phyloP scores from a whole-genome alignment of 306 rosid species.

The Canavalia ensiformis region DNA sequence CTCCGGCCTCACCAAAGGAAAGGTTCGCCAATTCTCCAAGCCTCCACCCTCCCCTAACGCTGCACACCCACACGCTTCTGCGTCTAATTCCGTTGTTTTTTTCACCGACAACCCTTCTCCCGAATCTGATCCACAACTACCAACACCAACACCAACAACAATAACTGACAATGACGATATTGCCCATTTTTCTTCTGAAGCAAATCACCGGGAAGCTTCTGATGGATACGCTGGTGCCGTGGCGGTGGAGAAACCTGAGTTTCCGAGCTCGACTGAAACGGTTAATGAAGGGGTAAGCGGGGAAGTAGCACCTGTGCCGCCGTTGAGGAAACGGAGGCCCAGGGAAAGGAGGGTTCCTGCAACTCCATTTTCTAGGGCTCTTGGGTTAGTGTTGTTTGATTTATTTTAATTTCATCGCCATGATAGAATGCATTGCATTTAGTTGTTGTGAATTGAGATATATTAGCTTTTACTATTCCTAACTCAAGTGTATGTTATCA shows the following conservation, averaged over 20 bases:
- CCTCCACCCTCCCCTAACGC: conserved; percentile 43
- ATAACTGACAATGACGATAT: conserved; percentile 3
- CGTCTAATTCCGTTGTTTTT: conserved; percentile 61
- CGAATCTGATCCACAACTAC: neutral
- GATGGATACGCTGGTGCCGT: conserved; percentile 19
- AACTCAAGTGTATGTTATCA: neutral
- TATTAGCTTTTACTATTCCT: neutral
- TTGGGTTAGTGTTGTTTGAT: conserved; percentile 50
- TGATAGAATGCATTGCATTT: conserved; percentile 5
- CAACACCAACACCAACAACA: neutral
- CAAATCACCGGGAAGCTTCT: conserved; percentile 29
- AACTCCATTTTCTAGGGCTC: conserved; percentile 59
- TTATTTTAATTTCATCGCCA: neutral
- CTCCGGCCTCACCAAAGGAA: conserved; percentile 83
- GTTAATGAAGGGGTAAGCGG: conserved; percentile 27
- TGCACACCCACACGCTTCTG: neutral
- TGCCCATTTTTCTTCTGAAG: conserved; percentile 42
- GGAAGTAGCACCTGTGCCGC: conserved; percentile 38
- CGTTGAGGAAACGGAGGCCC: conserved; percentile 53
- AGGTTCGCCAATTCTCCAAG: conserved; percentile 53
- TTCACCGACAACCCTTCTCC: conserved; percentile 52
- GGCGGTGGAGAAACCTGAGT: conserved; percentile 30
- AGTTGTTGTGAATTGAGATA: conserved; percentile 11
- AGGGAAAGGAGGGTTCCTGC: conserved; percentile 65
- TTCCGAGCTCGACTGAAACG: conserved; percentile 26